Percentiles rank a stretch among this genome's conserved stretches.
Conservation (phyloP, 352 stramenopile genomes). For the Plasmopara viticola region DNA sequence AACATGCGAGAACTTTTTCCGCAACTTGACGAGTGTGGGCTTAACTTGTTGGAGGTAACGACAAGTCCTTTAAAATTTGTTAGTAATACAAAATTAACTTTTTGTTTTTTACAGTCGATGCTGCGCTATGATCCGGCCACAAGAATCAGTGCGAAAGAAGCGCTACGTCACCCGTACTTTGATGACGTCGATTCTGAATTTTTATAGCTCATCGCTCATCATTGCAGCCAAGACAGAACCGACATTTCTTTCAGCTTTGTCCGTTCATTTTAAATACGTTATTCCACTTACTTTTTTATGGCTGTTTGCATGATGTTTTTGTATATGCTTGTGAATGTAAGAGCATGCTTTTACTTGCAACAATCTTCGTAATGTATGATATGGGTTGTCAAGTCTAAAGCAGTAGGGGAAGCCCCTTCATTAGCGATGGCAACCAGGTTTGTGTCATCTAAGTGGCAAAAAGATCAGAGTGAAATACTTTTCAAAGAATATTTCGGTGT, state of each 20-base stretch:
- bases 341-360: neutral
- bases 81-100: neutral
- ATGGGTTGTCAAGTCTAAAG: too few species aligned
- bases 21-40: conserved; percentile 43
- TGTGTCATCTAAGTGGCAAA: conserved; percentile 7
- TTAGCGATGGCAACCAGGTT: conserved; percentile 14
- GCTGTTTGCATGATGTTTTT: neutral
- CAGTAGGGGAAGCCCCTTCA: too few species aligned
- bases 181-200: conserved; percentile 70
- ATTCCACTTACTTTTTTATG: conserved; percentile 17
- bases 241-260: conserved; percentile 7
- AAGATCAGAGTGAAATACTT: too few species aligned
- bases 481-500: too few species aligned
- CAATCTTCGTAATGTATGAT: neutral
- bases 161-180: conserved; percentile 79
- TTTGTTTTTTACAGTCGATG: conserved; percentile 39
- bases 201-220: conserved; percentile 32
- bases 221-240: neutral
- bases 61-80: neutral
- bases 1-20: conserved; percentile 60
- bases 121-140: conserved; percentile 62
- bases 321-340: conserved; percentile 3
- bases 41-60: conserved; percentile 60
- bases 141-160: conserved; percentile 78
- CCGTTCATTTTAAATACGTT: conserved; percentile 9